Percentiles rank a stretch among this genome's conserved stretches.
These are phyloP conservation scores for Entomortierella parvispora DNA, from an alignment of 192 early-diverging fungal genomes.

Conservation along the genomic window DNA sequence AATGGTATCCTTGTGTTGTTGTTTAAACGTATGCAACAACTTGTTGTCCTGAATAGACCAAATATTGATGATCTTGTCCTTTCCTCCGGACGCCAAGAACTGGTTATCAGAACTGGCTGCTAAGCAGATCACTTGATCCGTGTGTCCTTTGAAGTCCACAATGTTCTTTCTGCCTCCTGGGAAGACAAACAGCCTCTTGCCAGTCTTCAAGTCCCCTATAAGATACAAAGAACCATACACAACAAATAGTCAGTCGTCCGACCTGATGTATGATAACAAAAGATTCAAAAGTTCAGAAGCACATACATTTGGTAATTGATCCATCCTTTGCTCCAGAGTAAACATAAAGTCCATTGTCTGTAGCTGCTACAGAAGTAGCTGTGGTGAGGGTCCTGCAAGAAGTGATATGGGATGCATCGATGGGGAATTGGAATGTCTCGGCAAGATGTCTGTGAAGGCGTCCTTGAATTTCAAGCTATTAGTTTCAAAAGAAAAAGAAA, in stretches of 20 bases:
- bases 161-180: conserved; percentile 78
- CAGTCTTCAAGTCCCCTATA: conserved; percentile 76
- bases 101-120: conserved; percentile 74
- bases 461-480: conserved; percentile 33
- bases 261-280: neutral
- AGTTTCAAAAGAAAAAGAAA: conserved; percentile 19
- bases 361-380: conserved; percentile 84
- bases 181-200: conserved; percentile 73
- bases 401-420: conserved; percentile 45
- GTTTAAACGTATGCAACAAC: conserved; percentile 75
- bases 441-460: conserved; percentile 38
- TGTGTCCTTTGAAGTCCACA: conserved; percentile 74
- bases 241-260: no score
- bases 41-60: conserved; percentile 87
- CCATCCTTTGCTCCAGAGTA: conserved; percentile 95
- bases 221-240: neutral
- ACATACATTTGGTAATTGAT: conserved; percentile 88
- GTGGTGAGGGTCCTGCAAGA: conserved; percentile 75
- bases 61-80: conserved; percentile 90
- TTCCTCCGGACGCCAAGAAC: conserved; percentile 85
- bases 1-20: conserved; percentile 93
- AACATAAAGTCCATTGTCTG: conserved; percentile 70
- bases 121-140: conserved; percentile 77
- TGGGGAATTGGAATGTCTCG: conserved; percentile 50
- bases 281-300: no score